Evolutionary conservation across 306 rosid genomes (phyloP), one percentile per base, ranked within the genome.

Genomic region (Vachellia collinsii): DNA sequence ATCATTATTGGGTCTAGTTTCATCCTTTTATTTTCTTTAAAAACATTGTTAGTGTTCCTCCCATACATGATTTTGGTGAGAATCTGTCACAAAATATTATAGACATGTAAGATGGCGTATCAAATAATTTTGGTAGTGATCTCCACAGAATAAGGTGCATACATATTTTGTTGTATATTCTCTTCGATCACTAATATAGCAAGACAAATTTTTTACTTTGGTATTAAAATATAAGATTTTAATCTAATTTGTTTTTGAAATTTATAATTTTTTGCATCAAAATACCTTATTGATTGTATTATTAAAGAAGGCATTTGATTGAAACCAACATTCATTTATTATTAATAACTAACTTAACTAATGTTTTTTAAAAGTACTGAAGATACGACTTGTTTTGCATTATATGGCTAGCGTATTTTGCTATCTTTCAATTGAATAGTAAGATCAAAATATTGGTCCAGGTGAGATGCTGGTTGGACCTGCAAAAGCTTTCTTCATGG

Each of bases 401-500:
- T 50, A 9, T 66, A 58, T 23, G 29, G 51, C 74, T 23, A 34
- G 34, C 16, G 10, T 79, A 37, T 47, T 58, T 62, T 65, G 38
- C 42, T 22, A 72, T 56, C 63, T 72, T 72, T 48, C 48, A 63
- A 11, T 36, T 7, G 36, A 80, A 51, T 19, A 72, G 54, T 56
- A 1, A 19, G 72, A 72, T 71, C 76, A 46, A 59, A 72, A 20
- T 56, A 29, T 41, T 59, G 79, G 83, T 81, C 80, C 81, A 90
- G 97, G 97, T 82, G 93, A 92, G 83, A 85, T 89, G 93, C 51
- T 92, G 79, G 97, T 88, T 58, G 97, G 97, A 75, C 95, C 97
- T 51, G 90, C 94, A 44, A 92, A 84, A 71, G 95, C 84, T 22
- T 84, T 92, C 66, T 85, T 92, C 47, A 92, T 90, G 95, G 97